A percentile compares a stretch with the other conserved stretches of the same genome.
phyloP scores from a whole-genome alignment of 192 early-diverging fungal species.

The Cetraspora pellucida region DNA sequence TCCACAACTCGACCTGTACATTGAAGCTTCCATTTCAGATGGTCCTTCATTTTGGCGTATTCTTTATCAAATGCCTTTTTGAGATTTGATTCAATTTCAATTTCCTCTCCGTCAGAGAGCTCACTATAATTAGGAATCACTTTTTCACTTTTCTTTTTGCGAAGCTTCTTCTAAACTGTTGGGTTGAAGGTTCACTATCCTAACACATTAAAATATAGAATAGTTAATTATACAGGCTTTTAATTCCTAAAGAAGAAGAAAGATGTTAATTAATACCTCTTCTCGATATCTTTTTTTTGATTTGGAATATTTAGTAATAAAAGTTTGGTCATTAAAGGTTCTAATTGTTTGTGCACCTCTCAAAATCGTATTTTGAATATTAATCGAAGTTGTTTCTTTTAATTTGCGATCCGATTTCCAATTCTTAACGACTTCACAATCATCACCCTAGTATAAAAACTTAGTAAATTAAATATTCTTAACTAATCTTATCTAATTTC shows the following conservation, averaged over 20 bases:
- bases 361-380: constrained; percentile 14
- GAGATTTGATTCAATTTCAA: constrained; percentile 5
- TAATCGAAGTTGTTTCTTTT: neutral
- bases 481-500: too few species aligned
- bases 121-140: neutral
- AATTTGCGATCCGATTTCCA: neutral
- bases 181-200: constrained; percentile 53
- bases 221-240: neutral
- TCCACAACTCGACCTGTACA: neutral
- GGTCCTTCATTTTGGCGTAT: constrained; percentile 16
- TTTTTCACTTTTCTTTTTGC: neutral
- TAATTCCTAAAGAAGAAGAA: neutral
- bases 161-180: constrained; percentile 38
- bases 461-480: neutral
- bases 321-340: neutral
- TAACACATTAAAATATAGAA: constrained; percentile 42
- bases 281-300: neutral
- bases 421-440: neutral
- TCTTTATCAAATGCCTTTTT: neutral
- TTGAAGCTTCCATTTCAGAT: neutral
- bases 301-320: neutral
- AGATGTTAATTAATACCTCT: constrained; percentile 1
- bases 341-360: neutral
- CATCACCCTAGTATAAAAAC: constrained; percentile 8
- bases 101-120: neutral